These are phyloP conservation scores for Daldinia vernicosa DNA, from an alignment of 495 filamentous ascomycete genomes.

Conservation along the genomic window DNA sequence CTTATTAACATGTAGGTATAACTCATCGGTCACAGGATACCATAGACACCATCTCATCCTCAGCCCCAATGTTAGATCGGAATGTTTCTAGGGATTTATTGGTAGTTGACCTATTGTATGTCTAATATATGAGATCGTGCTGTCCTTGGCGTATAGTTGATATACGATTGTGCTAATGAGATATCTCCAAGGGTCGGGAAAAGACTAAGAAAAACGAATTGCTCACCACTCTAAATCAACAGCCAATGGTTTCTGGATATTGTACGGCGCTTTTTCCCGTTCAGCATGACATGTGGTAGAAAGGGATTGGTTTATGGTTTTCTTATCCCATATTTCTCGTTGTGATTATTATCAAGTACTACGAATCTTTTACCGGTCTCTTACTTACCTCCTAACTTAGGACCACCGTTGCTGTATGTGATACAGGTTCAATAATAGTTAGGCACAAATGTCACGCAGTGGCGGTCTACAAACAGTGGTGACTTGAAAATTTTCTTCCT, in stretches of 20 bases:
- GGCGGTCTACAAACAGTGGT: neutral
- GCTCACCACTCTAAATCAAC: neutral
- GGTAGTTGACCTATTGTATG: neutral
- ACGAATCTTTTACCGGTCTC: neutral
- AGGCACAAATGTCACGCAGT: conserved; percentile 1
- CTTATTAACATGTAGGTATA: neutral
- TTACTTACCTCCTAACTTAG: neutral
- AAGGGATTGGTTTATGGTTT: neutral
- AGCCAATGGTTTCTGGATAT: neutral
- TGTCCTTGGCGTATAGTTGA: neutral
- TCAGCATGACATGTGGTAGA: neutral
- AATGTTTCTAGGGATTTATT: neutral
- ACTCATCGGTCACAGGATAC: neutral
- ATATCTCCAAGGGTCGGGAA: neutral
- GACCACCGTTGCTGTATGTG: neutral
- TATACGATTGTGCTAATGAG: conserved; percentile 2
- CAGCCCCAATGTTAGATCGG: neutral
- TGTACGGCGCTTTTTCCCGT: neutral
- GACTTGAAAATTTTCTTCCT: conserved; percentile 1
- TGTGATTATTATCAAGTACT: neutral
- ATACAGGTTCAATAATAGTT: conserved; percentile 1
- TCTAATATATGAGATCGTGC: neutral
- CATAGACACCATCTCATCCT: neutral
- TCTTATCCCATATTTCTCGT: neutral
- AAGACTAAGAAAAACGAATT: neutral